A percentile compares a stretch with the other conserved stretches of the same genome.
These are phyloP conservation scores for Nadsonia fulvescens DNA, from an alignment of 805 yeast species.

Conservation along the genomic window DNA sequence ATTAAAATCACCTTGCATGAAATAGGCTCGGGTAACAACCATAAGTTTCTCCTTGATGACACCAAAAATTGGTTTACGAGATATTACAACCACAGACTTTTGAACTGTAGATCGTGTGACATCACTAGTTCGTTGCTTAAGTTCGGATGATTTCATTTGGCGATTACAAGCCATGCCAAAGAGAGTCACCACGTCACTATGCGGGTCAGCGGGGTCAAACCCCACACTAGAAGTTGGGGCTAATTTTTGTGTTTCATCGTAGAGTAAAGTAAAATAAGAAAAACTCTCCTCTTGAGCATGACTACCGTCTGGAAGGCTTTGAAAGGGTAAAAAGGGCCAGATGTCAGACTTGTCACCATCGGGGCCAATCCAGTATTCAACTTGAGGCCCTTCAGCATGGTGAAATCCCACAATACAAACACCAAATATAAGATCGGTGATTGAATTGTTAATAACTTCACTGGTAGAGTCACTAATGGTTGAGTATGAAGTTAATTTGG, in stretches of 20 bases:
- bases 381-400: conserved; percentile 83
- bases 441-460: conserved; percentile 5
- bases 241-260: conserved; percentile 32
- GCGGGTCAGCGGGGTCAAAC: conserved; percentile 21
- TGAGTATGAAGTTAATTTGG: too few species aligned
- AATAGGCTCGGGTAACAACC: conserved; percentile 73
- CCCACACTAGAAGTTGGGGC: conserved; percentile 24
- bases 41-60: conserved; percentile 81
- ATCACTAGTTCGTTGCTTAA: conserved; percentile 38
- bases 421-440: conserved; percentile 56
- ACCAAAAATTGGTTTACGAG: conserved; percentile 65
- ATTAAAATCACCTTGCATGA: conserved; percentile 58
- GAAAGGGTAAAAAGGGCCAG: conserved; percentile 86
- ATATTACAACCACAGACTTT: conserved; percentile 75
- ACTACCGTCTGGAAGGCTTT: conserved; percentile 90
- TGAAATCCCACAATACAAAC: conserved; percentile 85
- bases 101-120: conserved; percentile 79
- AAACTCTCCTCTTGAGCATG: conserved; percentile 88
- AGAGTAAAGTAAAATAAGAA: conserved; percentile 70
- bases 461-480: too few species aligned
- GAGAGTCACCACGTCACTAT: conserved; percentile 41
- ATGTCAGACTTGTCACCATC: conserved; percentile 25
- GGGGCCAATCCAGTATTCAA: conserved; percentile 69
- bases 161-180: conserved; percentile 91
- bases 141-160: conserved; percentile 49